phyloP scores from a whole-genome alignment of 192 early-diverging fungal species.

The Rhizophagus prolifer region DNA sequence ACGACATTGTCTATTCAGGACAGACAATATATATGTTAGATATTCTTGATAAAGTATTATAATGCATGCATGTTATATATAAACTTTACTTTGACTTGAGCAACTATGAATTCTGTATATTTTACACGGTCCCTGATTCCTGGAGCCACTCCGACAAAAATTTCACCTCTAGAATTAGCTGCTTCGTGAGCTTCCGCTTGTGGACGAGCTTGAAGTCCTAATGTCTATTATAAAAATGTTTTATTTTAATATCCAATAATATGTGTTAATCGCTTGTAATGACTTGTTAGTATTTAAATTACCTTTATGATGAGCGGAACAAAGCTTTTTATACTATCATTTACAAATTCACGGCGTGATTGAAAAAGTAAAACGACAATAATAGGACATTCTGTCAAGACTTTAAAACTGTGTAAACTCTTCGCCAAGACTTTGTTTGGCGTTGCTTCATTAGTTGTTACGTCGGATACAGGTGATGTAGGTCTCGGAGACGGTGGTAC shows the following conservation, averaged over 20 bases:
- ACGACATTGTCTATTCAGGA: conserved; percentile 80
- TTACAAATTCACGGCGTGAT: conserved; percentile 80
- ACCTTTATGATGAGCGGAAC: conserved; percentile 87
- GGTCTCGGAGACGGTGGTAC: conserved; percentile 65
- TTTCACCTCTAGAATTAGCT: conserved; percentile 51
- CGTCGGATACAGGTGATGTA: conserved; percentile 70
- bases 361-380: conserved; percentile 96
- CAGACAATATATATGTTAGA: background rate
- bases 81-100: conserved; percentile 85
- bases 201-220: conserved; percentile 54
- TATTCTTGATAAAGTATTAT: no score
- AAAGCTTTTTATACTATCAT: conserved; percentile 78
- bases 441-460: conserved; percentile 47
- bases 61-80: background rate
- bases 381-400: conserved; percentile 96
- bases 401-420: conserved; percentile 92
- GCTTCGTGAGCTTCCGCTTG: conserved; percentile 54
- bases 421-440: conserved; percentile 66
- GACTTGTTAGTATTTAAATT: background rate
- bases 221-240: conserved; percentile 39
- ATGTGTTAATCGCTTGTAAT: no score
- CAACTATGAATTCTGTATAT: conserved; percentile 86
- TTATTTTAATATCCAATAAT: background rate
- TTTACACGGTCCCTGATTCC: conserved; percentile 69
- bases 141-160: conserved; percentile 80